A percentile compares a stretch with the other conserved stretches of the same genome.
These are phyloP conservation scores for Borovskyia barvae DNA, from an alignment of 208 protist species.

Conservation along the genomic window DNA sequence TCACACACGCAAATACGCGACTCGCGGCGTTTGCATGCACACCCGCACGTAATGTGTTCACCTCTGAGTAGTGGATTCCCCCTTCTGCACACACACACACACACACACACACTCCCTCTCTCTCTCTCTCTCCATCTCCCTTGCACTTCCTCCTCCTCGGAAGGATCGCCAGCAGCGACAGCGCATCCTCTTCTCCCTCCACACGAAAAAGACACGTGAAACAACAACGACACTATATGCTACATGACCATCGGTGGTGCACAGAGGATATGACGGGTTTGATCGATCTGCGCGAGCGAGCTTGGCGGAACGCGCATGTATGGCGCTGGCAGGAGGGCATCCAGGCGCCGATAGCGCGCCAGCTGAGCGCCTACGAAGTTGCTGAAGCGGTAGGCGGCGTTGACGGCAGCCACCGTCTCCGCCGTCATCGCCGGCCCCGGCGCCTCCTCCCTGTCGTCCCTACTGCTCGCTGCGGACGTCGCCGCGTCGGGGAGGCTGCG, in stretches of 20 bases:
- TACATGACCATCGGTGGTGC: background rate
- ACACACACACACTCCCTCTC: too few relatives aligned
- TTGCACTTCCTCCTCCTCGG: too few relatives aligned
- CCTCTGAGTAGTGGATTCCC: too few relatives aligned
- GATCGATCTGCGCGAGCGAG: constrained; percentile 26
- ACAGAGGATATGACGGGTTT: constrained; percentile 28
- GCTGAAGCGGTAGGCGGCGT: background rate
- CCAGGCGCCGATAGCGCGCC: background rate
- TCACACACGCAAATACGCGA: too few relatives aligned
- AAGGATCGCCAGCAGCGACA: too few relatives aligned
- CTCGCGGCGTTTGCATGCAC: too few relatives aligned
- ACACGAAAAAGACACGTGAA: too few relatives aligned
- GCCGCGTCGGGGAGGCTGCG: background rate
- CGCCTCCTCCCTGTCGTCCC: background rate
- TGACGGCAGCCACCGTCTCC: background rate
- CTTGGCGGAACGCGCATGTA: constrained; percentile 9
- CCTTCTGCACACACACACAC: too few relatives aligned
- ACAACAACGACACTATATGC: too few relatives aligned
- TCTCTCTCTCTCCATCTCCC: too few relatives aligned
- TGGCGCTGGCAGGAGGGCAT: constrained; percentile 13
- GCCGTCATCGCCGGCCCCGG: background rate
- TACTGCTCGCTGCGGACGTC: background rate
- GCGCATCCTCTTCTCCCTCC: constrained; percentile 1
- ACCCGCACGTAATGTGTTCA: too few relatives aligned
- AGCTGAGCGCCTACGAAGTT: constrained; percentile 8